Conservation (phyloP, 1,284 basidiomycete species). For the Papiliotrema laurentii region DNA sequence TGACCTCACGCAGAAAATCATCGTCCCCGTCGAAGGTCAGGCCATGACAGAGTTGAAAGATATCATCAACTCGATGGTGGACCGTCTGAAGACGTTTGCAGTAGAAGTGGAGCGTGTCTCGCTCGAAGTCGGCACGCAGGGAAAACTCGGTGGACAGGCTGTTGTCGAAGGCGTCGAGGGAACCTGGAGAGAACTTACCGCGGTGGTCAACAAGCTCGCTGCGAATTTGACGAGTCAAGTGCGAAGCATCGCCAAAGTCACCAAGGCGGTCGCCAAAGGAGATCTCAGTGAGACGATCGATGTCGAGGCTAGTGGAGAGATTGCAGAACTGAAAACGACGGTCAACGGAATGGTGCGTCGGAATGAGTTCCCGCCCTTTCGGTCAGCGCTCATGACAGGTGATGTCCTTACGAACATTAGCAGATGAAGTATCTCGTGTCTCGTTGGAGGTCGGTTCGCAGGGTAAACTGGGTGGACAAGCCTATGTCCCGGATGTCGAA, state of each 20-base stretch:
- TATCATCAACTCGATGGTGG: constrained; percentile 94
- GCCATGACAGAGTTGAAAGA: constrained; percentile 98
- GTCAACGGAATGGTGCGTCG: constrained; percentile 85
- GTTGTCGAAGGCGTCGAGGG: constrained; percentile 89
- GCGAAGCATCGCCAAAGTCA: constrained; percentile 88
- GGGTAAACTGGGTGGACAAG: constrained; percentile 84
- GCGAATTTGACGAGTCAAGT: constrained; percentile 93
- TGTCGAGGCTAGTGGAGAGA: constrained; percentile 93
- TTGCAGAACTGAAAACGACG: constrained; percentile 93
- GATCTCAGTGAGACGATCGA: constrained; percentile 95
- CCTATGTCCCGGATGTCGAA: constrained; percentile 87
- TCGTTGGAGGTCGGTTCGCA: constrained; percentile 87
- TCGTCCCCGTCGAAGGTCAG: constrained; percentile 89
- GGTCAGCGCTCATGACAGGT: constrained; percentile 47
- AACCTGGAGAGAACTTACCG: constrained; percentile 86
- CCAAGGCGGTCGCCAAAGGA: constrained; percentile 94
- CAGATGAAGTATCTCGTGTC: constrained; percentile 93
- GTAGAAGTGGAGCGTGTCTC: constrained; percentile 55
- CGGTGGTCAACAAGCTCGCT: constrained; percentile 87
- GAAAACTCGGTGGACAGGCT: constrained; percentile 88
- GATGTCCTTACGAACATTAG: constrained; percentile 77
- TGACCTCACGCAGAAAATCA: constrained; percentile 93
- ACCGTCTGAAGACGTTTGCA: constrained; percentile 52
- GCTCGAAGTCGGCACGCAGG: constrained; percentile 89
- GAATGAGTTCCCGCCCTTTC: background rate